These are phyloP conservation scores for Cucurbita pepo DNA, from an alignment of 306 rosid genomes.

Conservation along the genomic window DNA sequence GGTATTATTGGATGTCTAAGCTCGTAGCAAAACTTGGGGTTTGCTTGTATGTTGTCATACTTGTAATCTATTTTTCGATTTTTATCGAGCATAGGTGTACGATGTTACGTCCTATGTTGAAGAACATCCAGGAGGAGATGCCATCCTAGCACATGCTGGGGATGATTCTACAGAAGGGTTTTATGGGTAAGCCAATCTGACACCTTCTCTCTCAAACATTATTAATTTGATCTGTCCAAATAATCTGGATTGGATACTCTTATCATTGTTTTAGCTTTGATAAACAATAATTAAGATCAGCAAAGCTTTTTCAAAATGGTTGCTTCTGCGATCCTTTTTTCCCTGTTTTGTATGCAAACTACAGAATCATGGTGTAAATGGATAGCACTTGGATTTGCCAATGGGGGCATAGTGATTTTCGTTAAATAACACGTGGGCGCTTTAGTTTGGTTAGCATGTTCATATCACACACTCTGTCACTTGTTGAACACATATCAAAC, in stretches of 20 bases:
- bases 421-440: too few species aligned
- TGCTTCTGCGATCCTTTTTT: neutral
- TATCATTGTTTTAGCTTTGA: neutral
- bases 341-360: neutral
- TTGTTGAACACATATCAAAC: too few species aligned
- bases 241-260: neutral
- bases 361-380: neutral
- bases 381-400: neutral
- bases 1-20: slow-evolving; percentile 22
- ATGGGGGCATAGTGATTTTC: neutral
- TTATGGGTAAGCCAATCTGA: slow-evolving; percentile 31
- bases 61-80: neutral
- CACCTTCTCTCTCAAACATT: neutral
- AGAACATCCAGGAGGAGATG: slow-evolving; percentile 98
- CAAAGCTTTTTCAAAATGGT: neutral
- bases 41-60: slow-evolving; percentile 1
- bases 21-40: neutral
- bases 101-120: slow-evolving; percentile 87
- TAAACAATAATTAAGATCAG: neutral
- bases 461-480: too few species aligned
- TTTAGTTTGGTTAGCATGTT: too few species aligned
- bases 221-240: neutral
- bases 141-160: slow-evolving; percentile 84
- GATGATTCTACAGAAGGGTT: slow-evolving; percentile 80
- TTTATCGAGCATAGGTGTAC: slow-evolving; percentile 34